Percentiles rank a stretch among this genome's conserved stretches.
Conservation (phyloP, 2,329 filamentous ascomycete species). For the Penicillium sp. region DNA sequence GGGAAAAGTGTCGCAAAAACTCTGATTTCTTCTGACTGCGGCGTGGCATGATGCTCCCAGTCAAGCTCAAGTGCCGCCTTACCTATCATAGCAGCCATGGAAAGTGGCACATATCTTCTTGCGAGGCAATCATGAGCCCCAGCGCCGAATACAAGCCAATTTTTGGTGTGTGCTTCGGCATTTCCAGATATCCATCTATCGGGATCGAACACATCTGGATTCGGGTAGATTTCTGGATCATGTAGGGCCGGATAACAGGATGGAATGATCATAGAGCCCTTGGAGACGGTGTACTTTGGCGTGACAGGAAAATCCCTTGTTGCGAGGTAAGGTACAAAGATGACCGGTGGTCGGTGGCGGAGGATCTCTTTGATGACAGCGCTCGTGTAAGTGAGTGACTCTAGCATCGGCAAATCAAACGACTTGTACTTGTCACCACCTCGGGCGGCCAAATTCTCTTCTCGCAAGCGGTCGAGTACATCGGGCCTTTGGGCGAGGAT, state of each 20-base stretch:
- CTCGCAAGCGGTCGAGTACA: conserved; percentile 46
- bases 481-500: conserved; percentile 52
- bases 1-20: conserved; percentile 53
- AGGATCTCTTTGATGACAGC: conserved; percentile 56
- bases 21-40: conserved; percentile 50
- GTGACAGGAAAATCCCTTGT: conserved; percentile 51
- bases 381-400: conserved; percentile 52
- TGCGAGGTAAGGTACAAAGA: conserved; percentile 54
- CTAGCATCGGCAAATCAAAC: conserved; percentile 48
- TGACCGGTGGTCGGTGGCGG: conserved; percentile 53
- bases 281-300: conserved; percentile 49
- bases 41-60: conserved; percentile 52
- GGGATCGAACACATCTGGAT: conserved; percentile 50
- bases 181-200: conserved; percentile 55
- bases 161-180: conserved; percentile 51
- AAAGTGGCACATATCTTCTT: conserved; percentile 50
- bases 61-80: conserved; percentile 52
- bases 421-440: conserved; percentile 43
- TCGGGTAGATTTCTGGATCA: conserved; percentile 48
- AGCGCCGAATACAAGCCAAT: conserved; percentile 55
- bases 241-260: conserved; percentile 54
- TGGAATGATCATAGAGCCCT: conserved; percentile 51
- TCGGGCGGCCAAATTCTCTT: conserved; percentile 49
- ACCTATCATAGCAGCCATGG: conserved; percentile 54
- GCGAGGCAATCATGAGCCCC: conserved; percentile 54